These are phyloP conservation scores for Ascochyta rabiei DNA, from an alignment of 2,329 filamentous ascomycete species.

Conservation along the genomic window DNA sequence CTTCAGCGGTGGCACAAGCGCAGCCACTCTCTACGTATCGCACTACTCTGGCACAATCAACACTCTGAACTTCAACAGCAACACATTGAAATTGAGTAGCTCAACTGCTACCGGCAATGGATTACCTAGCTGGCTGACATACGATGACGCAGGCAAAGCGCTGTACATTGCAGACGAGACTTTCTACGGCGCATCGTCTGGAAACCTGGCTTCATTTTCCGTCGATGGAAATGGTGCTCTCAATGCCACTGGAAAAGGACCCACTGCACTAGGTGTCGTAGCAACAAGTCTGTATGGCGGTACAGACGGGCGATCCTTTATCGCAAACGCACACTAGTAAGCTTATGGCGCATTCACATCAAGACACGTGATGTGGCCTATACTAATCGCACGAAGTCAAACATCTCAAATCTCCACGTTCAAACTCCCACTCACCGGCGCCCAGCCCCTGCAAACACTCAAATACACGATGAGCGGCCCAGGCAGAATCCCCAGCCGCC, in stretches of 20 bases:
- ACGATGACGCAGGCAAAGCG: slow-evolving; percentile 32
- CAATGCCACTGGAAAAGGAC: slow-evolving; percentile 28
- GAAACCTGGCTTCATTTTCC: slow-evolving; percentile 32
- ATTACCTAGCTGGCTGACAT: slow-evolving; percentile 42
- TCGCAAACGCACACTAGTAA: slow-evolving; percentile 41
- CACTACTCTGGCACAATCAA: slow-evolving; percentile 42
- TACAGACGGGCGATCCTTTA: slow-evolving; percentile 36
- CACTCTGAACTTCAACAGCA: slow-evolving; percentile 32
- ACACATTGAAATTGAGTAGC: slow-evolving; percentile 28
- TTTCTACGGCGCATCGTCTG: slow-evolving; percentile 23
- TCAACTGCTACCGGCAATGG: slow-evolving; percentile 30
- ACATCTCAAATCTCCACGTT: slow-evolving; percentile 42
- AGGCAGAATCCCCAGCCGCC: slow-evolving; percentile 56
- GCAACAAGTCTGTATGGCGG: slow-evolving; percentile 39
- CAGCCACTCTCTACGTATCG: slow-evolving; percentile 37
- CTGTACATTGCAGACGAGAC: slow-evolving; percentile 39
- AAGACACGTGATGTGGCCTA: background rate
- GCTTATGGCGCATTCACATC: slow-evolving; percentile 3
- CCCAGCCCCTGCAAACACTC: slow-evolving; percentile 36
- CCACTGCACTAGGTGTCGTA: slow-evolving; percentile 33
- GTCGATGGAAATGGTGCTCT: slow-evolving; percentile 36
- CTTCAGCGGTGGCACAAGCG: slow-evolving; percentile 29
- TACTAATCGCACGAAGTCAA: slow-evolving; percentile 23
- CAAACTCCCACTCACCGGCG: slow-evolving; percentile 41
- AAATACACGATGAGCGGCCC: slow-evolving; percentile 41